phyloP scores from a whole-genome alignment of 306 rosid genomes.

The Ormosia emarginata region DNA sequence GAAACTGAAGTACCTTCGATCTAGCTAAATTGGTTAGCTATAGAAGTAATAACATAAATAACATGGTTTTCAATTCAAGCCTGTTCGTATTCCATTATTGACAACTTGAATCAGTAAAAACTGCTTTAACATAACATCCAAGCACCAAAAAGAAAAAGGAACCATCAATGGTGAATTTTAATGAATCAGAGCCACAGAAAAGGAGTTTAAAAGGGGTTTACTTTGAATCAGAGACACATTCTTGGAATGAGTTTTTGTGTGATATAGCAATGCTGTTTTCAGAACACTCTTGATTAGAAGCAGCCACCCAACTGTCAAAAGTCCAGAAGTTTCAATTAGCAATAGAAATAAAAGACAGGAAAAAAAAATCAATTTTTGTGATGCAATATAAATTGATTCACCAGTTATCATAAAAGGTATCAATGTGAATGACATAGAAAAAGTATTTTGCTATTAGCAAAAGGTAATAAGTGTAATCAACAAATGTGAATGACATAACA shows the following conservation, averaged over 20 bases:
- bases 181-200: constrained; percentile 13
- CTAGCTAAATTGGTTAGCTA: neutral
- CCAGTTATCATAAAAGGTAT: neutral
- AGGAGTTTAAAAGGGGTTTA: neutral
- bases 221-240: neutral
- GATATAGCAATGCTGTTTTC: neutral
- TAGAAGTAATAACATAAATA: neutral
- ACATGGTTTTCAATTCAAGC: constrained; percentile 16
- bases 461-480: neutral
- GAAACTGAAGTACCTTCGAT: neutral
- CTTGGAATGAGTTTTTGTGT: neutral
- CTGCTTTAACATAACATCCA: constrained; percentile 10
- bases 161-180: constrained; percentile 2
- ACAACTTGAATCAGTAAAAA: neutral
- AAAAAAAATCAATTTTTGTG: neutral
- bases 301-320: constrained; percentile 79
- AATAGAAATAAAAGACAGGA: neutral
- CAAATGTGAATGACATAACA: neutral
- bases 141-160: neutral
- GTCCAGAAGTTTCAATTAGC: constrained; percentile 20
- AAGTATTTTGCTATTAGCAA: neutral
- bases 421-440: neutral
- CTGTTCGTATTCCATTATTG: constrained; percentile 6
- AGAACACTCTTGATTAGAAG: constrained; percentile 45
- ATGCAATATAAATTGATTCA: neutral